These are phyloP conservation scores for Fonsecaea multimorphosa DNA, from an alignment of 2,329 filamentous ascomycete genomes.

Conservation along the genomic window DNA sequence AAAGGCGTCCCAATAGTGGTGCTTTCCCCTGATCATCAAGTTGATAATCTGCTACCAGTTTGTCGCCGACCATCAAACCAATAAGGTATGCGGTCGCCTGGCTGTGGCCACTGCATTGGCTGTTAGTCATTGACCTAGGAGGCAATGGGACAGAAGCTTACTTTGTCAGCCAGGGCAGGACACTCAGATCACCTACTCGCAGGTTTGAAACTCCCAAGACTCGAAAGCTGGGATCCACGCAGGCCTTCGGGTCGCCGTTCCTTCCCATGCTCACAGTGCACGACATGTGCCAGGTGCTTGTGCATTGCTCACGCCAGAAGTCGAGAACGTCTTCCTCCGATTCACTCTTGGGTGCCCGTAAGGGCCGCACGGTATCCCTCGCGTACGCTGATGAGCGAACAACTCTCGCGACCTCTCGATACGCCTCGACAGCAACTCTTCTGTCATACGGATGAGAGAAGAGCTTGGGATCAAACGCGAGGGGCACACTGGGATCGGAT, in stretches of 20 bases:
- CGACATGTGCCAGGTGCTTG: conserved; percentile 38
- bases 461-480: conserved; percentile 34
- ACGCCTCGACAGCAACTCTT: not conserved
- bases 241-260: conserved; percentile 18
- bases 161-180: conserved; percentile 31
- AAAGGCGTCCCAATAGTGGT: not conserved
- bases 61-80: not conserved
- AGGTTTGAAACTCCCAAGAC: conserved; percentile 37
- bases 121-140: not conserved
- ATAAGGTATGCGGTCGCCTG: not conserved
- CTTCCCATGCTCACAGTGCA: conserved; percentile 39
- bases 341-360: not conserved
- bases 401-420: not conserved
- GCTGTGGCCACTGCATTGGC: not conserved
- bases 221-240: conserved; percentile 37
- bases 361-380: not conserved
- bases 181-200: conserved; percentile 38
- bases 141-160: not conserved
- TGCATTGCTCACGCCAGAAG: conserved; percentile 30
- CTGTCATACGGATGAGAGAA: not conserved
- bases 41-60: not conserved
- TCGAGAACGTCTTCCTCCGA: not conserved
- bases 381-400: not conserved
- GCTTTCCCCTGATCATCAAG: no score
- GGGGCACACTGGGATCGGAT: conserved; percentile 33